Base-by-base conservation (phyloP, 352 stramenopile species). In the Globisporangium acanthophoron region DNA sequence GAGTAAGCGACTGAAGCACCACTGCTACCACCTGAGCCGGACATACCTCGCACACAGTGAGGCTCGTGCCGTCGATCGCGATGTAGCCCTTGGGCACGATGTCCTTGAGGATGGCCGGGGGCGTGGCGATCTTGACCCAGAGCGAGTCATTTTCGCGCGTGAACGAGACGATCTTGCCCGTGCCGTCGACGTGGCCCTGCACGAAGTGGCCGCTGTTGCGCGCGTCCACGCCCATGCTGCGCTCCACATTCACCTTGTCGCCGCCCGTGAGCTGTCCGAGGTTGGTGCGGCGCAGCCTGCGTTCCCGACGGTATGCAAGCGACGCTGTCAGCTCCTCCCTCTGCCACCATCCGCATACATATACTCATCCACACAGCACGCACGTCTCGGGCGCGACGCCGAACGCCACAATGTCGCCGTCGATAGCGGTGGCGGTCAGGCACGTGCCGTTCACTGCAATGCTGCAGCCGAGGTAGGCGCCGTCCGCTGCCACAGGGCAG, bases 121-220 rank as follows among this genome's bases (percentile, higher is more conserved):
- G 70, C 31, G 70, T 70, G 45, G 79, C 62, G 61, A 99, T 91
- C 77, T 97, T 97, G 64, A 98, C 92, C 74, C 94, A 98, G 49
- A 99, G 83, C 53, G 92, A 98, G 74, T 99, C 97, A 64, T 93
- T 78, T 72, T 99, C 97, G 15, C 76, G 73, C 62, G 75, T 93
- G 66, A 93, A 90, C 44, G 69, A 77, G 31, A 97, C 51, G 56
- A 99, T 97, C 9, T 76, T 78, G 31, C 94, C 97, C 24, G 82
- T 97, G 50, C 92, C 87, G 73, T 99, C 97, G 15, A 99, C 96
- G 71, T 99, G 97, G 53, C 97, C 97, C 71, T 99, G 96, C 29
- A 99, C 97, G 73, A 99, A 98, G 73, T 99, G 97, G 20, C 97
- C 97, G 33, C 90, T 98, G 76, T 99, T 99, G 56, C 97, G 80